Percentiles rank a stretch among this genome's conserved stretches.
These are phyloP conservation scores for Coprinellus micaceus DNA, from an alignment of 768 basidiomycete genomes.

Conservation along the genomic window DNA sequence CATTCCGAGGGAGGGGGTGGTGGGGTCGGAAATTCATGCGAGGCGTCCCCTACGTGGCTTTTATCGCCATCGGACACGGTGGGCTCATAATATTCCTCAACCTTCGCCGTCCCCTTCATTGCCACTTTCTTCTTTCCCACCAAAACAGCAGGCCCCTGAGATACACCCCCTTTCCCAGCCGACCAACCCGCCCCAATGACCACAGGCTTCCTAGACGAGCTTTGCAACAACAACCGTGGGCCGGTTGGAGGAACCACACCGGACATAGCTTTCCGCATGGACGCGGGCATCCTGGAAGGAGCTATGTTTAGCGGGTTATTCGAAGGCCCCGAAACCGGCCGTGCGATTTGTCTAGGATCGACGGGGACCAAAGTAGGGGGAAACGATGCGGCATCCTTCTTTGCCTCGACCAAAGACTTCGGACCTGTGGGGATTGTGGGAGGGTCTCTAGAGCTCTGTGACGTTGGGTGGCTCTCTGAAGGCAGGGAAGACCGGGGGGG, in stretches of 20 bases:
- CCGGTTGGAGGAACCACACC: slow-evolving; percentile 24
- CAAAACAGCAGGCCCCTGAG: too few species aligned
- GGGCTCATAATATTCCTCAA: too few species aligned
- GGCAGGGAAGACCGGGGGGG: too few species aligned
- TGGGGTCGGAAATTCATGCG: too few species aligned
- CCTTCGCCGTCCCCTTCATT: too few species aligned
- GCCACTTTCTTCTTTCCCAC: too few species aligned
- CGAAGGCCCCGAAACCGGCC: slow-evolving; percentile 9
- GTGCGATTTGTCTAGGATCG: background rate
- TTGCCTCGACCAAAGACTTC: background rate
- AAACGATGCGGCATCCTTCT: background rate
- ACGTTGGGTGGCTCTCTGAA: too few species aligned
- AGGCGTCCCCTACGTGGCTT: too few species aligned
- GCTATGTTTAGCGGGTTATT: slow-evolving; percentile 53
- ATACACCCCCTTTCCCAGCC: slow-evolving; percentile 24
- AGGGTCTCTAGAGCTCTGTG: too few species aligned
- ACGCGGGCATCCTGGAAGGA: slow-evolving; percentile 32
- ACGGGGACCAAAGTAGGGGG: background rate
- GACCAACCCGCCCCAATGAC: slow-evolving; percentile 51
- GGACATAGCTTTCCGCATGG: background rate
- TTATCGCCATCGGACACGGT: too few species aligned
- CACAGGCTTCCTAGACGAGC: slow-evolving; percentile 32
- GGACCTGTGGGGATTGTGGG: too few species aligned
- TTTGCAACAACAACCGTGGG: slow-evolving; percentile 11
- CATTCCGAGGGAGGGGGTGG: too few species aligned